phyloP scores from a whole-genome alignment of 495 filamentous ascomycete genomes.

The Talaromyces stipitatus region DNA sequence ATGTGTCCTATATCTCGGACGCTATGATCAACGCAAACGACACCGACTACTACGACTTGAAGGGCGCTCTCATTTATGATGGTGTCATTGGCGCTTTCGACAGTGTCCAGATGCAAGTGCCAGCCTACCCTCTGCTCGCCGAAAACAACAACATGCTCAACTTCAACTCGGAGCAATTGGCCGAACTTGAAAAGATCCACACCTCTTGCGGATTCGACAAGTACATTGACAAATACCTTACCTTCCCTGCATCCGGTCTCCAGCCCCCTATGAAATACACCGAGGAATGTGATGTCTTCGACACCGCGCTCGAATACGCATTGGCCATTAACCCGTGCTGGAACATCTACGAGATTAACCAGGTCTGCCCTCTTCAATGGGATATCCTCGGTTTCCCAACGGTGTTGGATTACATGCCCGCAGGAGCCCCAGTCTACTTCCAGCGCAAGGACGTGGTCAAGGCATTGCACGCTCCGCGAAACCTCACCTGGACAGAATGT shows the following conservation, averaged over 20 bases:
- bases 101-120: constrained; percentile 30
- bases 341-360: constrained; percentile 49
- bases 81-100: constrained; percentile 36
- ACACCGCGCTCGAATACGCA: constrained; percentile 37
- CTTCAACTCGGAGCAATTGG: constrained; percentile 47
- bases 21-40: constrained; percentile 44
- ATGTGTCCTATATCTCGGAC: constrained; percentile 48
- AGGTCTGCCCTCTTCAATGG: constrained; percentile 35
- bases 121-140: constrained; percentile 40
- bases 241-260: constrained; percentile 42
- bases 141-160: constrained; percentile 47
- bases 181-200: constrained; percentile 37
- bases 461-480: constrained; percentile 48
- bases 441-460: constrained; percentile 48
- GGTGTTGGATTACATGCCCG: constrained; percentile 28
- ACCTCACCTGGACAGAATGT: constrained; percentile 37
- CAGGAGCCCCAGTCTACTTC: constrained; percentile 46
- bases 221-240: constrained; percentile 48
- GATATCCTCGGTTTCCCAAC: constrained; percentile 43
- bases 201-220: constrained; percentile 49
- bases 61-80: constrained; percentile 34
- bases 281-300: constrained; percentile 45
- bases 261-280: constrained; percentile 28
- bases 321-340: constrained; percentile 52
- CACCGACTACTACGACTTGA: constrained; percentile 38